These are phyloP conservation scores for Pyricularia grisea DNA, from an alignment of 2,329 filamentous ascomycete species.

Conservation along the genomic window DNA sequence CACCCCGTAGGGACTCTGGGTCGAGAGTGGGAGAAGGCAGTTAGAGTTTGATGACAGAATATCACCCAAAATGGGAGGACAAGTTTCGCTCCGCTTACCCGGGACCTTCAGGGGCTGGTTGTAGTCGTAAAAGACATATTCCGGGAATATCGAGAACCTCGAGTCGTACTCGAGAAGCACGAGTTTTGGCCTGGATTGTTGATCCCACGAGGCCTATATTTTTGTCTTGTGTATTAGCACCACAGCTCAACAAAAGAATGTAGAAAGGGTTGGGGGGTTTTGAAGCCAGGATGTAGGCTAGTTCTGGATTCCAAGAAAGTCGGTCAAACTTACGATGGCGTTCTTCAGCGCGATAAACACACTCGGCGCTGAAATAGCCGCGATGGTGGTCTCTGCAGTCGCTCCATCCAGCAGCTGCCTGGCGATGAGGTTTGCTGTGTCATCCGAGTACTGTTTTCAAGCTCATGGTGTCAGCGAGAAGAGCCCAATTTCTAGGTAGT, in stretches of 20 bases:
- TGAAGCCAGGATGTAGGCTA: neutral
- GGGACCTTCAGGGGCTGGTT: conserved; percentile 47
- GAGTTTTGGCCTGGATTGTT: conserved; percentile 41
- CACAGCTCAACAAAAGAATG: too few species aligned
- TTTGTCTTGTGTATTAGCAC: too few species aligned
- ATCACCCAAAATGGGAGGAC: neutral
- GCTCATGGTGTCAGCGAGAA: neutral
- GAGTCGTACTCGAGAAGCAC: conserved; percentile 65
- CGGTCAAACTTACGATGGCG: conserved; percentile 8
- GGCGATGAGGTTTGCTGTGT: conserved; percentile 57
- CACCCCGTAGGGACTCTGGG: conserved; percentile 43
- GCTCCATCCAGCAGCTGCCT: conserved; percentile 55
- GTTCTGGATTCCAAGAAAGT: neutral
- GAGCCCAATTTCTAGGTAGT: neutral
- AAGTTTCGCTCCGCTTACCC: neutral
- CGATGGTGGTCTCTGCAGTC: conserved; percentile 48
- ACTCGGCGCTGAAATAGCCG: conserved; percentile 65
- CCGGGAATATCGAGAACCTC: conserved; percentile 63
- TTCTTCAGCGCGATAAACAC: conserved; percentile 72
- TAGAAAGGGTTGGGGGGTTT: too few species aligned
- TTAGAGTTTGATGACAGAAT: neutral
- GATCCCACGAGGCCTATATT: conserved; percentile 4
- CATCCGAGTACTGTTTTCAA: conserved; percentile 54
- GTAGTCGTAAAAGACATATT: conserved; percentile 70
- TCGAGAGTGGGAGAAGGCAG: neutral